Conservation (phyloP, 345 rosid species). For the Acer negundo region DNA sequence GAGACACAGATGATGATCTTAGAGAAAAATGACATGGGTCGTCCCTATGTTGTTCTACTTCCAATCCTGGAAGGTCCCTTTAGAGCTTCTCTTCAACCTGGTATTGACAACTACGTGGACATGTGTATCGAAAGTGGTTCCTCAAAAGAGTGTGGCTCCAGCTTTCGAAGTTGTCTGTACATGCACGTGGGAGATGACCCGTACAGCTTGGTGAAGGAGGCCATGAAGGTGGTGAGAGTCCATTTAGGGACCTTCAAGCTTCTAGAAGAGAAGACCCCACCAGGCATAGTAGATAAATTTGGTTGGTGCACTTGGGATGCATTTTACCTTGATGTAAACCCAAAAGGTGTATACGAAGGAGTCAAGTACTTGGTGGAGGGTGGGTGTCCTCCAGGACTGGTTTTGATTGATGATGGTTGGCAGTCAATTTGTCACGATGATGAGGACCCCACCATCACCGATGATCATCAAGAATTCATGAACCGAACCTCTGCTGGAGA, state of each 20-base stretch:
- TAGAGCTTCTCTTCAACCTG: constrained; percentile 41
- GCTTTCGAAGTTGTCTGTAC: constrained; percentile 33
- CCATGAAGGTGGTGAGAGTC: constrained; percentile 35
- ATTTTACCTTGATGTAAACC: constrained; percentile 44
- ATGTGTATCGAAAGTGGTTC: constrained; percentile 51
- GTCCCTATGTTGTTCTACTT: constrained; percentile 36
- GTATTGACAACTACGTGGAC: constrained; percentile 29
- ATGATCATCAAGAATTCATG: constrained; percentile 32
- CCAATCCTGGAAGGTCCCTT: constrained; percentile 39
- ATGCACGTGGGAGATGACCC: constrained; percentile 43
- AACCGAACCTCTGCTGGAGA: constrained; percentile 34
- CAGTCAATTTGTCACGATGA: constrained; percentile 40
- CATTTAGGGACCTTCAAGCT: constrained; percentile 46
- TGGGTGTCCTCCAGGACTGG: constrained; percentile 49
- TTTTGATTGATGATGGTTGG: constrained; percentile 59
- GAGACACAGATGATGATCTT: constrained; percentile 43
- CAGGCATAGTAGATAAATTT: constrained; percentile 50
- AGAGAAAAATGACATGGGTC: constrained; percentile 26
- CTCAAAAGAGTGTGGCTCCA: constrained; percentile 25
- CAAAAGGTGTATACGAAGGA: constrained; percentile 43
- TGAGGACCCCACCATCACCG: constrained; percentile 34
- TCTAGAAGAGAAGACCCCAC: constrained; percentile 44
- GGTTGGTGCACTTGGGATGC: constrained; percentile 71
- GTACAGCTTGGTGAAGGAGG: constrained; percentile 37
- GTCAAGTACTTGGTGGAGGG: constrained; percentile 38